Base-by-base conservation (phyloP, 2,329 filamentous ascomycete species). In the Diaporthe caulivora region DNA sequence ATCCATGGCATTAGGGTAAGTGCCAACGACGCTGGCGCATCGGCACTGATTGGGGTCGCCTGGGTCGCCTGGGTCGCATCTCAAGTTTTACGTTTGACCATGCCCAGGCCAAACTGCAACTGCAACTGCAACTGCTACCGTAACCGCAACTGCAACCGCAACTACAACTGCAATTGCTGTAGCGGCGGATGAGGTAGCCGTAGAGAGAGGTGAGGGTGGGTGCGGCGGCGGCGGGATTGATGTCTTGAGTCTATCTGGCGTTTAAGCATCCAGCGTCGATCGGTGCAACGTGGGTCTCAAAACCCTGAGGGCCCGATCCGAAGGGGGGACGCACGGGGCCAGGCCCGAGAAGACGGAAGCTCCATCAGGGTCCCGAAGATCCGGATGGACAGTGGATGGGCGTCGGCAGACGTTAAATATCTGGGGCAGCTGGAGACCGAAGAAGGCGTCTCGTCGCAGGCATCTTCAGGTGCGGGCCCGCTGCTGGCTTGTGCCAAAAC, bases 311-410 rank as follows among this genome's bases (percentile, higher is more conserved):
- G 18, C 44, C 60, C 60, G 60, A 31, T 24, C 58, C 42, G n/a
- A n/a, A 26, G 42, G 42, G 3, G 49, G 31, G 37, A 31, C 60
- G 26, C 60, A 34, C 60, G 60, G 60, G 44, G 60, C 5, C 60
- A 51, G 62, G 62, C 62, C 62, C 62, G 62, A 65, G 62, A 37
- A 18, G 44, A 34, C 62, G 62, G 62, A 65, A 65, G 62, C 62
- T 51, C 15, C 29, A 51, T 24, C 29, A 51, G 44, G 44, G 62
- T 24, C 24, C 62, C 40, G 62, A 6, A 51, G 44, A 65, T 51
- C 62, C 62, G 62, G 62, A 65, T 44, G 44, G 17, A 37, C 62
- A 65, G 42, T 7, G 26, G 62, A 51, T 40, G 29, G 42, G 29
- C 18, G 9, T 13, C 62, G 62, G 62, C 44, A 65, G 62, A 65